Evolutionary conservation across 164 flowering plant species (phyloP).

Genomic region (Vitis riparia): DNA sequence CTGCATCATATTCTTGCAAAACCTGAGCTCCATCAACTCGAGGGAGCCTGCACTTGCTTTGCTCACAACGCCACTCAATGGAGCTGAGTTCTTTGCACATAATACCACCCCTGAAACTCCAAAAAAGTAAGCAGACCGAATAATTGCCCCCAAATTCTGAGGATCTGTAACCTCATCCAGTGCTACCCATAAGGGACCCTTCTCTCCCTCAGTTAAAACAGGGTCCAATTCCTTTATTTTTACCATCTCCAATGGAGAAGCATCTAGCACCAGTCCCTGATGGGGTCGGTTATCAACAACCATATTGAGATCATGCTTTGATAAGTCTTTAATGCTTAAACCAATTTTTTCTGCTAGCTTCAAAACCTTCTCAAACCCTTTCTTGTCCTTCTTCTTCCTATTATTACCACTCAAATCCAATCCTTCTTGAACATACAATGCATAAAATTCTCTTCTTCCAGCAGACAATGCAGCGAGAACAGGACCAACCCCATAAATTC

Average conservation of each 20-base stretch:
- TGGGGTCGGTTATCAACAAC: constrained; percentile 82
- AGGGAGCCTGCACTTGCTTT: constrained; percentile 99
- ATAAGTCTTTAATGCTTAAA: constrained; percentile 50
- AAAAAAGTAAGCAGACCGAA: constrained; percentile 91
- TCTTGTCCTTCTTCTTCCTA: constrained; percentile 92
- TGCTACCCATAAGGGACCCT: constrained; percentile 81
- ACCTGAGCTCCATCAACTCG: constrained; percentile 84
- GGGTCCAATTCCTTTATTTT: constrained; percentile 66
- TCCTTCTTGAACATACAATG: constrained; percentile 85
- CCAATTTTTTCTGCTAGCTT: constrained; percentile 68
- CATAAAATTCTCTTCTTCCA: constrained; percentile 77
- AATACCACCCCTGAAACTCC: constrained; percentile 92
- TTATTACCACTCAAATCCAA: constrained; percentile 73
- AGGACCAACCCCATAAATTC: constrained; percentile 90
- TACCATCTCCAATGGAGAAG: constrained; percentile 92
- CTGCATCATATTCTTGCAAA: constrained; percentile 98
- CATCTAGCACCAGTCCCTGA: constrained; percentile 91
- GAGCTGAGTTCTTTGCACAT: constrained; percentile 97
- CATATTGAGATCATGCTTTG: constrained; percentile 98
- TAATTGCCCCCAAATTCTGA: constrained; percentile 91
- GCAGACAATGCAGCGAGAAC: constrained; percentile 89
- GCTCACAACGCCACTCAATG: constrained; percentile 96
- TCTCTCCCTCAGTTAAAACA: constrained; percentile 46
- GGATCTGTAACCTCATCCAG: constrained; percentile 97
- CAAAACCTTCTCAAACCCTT: constrained; percentile 75